These are phyloP conservation scores for Debaryomyces subglobosus DNA, from an alignment of 1,139 yeast genomes.

Conservation along the genomic window DNA sequence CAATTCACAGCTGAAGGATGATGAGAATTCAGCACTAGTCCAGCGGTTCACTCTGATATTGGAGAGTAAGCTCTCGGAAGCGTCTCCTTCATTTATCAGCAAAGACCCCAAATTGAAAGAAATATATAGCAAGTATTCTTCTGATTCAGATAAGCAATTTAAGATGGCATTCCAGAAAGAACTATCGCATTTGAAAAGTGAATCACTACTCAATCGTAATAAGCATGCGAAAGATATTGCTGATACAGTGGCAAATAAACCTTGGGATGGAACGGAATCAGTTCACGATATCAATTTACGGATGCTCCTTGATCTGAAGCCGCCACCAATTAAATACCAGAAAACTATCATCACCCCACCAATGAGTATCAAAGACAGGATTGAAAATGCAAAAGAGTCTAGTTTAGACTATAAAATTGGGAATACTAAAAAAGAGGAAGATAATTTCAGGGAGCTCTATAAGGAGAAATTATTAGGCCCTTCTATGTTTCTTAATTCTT, in stretches of 20 bases:
- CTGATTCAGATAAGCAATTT: conserved; percentile 18
- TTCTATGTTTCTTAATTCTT: conserved; percentile 43
- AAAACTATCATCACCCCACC: conserved; percentile 31
- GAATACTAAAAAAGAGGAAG: conserved; percentile 41
- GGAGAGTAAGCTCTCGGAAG: conserved; percentile 26
- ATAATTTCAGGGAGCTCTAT: conserved; percentile 63
- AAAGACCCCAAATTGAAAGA: conserved; percentile 23
- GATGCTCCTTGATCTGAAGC: conserved; percentile 62
- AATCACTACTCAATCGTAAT: conserved; percentile 31
- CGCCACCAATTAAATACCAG: conserved; percentile 45
- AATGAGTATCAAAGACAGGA: conserved; percentile 32
- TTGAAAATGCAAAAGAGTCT: conserved; percentile 64
- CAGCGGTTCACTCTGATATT: conserved; percentile 33
- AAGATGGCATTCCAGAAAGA: conserved; percentile 22
- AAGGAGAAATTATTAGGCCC: conserved; percentile 67
- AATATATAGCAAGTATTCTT: conserved; percentile 15
- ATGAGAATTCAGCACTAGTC: conserved; percentile 22
- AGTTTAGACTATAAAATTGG: conserved; percentile 65
- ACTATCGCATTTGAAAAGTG: conserved; percentile 32
- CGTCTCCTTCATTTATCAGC: conserved; percentile 17
- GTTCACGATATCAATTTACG: conserved; percentile 55
- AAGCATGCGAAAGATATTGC: conserved; percentile 61
- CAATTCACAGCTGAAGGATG: conserved; percentile 9
- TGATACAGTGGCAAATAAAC: conserved; percentile 36
- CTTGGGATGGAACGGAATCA: conserved; percentile 74